phyloP scores from a whole-genome alignment of 2,329 filamentous ascomycete species.

The Coniochaeta ligniaria region DNA sequence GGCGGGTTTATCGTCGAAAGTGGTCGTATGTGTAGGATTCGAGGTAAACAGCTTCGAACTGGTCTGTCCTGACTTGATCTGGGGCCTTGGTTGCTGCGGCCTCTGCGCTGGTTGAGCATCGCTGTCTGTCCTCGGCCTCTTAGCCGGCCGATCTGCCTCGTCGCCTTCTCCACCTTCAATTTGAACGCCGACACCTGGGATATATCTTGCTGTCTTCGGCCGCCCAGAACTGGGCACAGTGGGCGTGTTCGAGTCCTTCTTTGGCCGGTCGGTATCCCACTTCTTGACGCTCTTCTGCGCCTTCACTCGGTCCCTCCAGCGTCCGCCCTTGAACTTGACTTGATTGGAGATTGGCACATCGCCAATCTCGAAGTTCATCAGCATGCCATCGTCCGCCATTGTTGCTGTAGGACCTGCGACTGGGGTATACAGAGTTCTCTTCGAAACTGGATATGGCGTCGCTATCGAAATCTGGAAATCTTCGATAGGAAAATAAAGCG shows the following conservation, averaged over 20 bases:
- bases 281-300: slow-evolving; percentile 57
- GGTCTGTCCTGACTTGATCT: slow-evolving; percentile 33
- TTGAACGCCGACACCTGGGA: not conserved
- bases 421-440: not conserved
- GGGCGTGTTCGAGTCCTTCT: not conserved
- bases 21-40: slow-evolving; percentile 69
- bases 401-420: slow-evolving; percentile 7
- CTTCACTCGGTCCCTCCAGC: slow-evolving; percentile 81
- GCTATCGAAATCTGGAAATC: not conserved
- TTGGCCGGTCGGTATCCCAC: slow-evolving; percentile 5
- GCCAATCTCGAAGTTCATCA: slow-evolving; percentile 82
- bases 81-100: not conserved
- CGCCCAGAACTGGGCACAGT: not conserved
- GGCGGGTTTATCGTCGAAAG: slow-evolving; percentile 40
- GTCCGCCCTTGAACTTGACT: slow-evolving; percentile 75
- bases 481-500: not conserved
- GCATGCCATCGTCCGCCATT: slow-evolving; percentile 94
- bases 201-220: not conserved
- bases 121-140: slow-evolving; percentile 19
- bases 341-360: slow-evolving; percentile 56
- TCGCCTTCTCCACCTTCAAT: slow-evolving; percentile 10
- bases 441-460: not conserved
- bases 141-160: slow-evolving; percentile 16
- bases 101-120: slow-evolving; percentile 1
- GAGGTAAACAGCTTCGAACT: slow-evolving; percentile 89